Percentiles rank a stretch among this genome's conserved stretches.
Evolutionary conservation across 495 filamentous ascomycete genomes (phyloP).

Genomic region (Mytilinidion resinicola): DNA sequence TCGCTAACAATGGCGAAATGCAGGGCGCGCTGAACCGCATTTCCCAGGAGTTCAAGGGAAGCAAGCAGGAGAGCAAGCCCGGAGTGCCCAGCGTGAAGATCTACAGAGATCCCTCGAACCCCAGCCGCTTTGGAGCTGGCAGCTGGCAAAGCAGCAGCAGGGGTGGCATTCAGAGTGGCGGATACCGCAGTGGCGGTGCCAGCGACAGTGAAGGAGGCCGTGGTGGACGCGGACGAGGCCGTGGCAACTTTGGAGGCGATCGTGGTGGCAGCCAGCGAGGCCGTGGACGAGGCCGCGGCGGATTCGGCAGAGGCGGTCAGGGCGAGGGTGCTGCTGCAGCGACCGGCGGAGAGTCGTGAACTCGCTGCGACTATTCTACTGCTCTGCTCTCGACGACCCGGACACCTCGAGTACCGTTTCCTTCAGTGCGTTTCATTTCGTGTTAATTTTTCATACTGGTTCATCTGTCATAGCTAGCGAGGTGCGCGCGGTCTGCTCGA

Average conservation of each 20-base stretch:
- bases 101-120: slow-evolving; percentile 50
- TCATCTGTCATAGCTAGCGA: slow-evolving; percentile 6
- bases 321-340: slow-evolving; percentile 25
- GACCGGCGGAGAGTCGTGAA: slow-evolving; percentile 27
- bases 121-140: slow-evolving; percentile 51
- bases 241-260: slow-evolving; percentile 48
- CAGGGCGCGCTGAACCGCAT: slow-evolving; percentile 66
- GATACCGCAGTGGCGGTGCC: slow-evolving; percentile 43
- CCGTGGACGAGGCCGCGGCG: slow-evolving; percentile 35
- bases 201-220: slow-evolving; percentile 77
- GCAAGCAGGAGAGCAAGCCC: slow-evolving; percentile 37
- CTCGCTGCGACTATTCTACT: not conserved
- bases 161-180: slow-evolving; percentile 47
- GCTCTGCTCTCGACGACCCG: too few species aligned
- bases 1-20: slow-evolving; percentile 69
- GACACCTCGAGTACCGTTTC: too few species aligned
- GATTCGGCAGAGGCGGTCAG: slow-evolving; percentile 21
- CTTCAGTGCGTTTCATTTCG: too few species aligned
- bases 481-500: not conserved
- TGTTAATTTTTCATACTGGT: too few species aligned
- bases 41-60: slow-evolving; percentile 66
- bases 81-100: slow-evolving; percentile 69
- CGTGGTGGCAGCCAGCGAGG: slow-evolving; percentile 25
- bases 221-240: slow-evolving; percentile 53
- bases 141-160: slow-evolving; percentile 60